Evolutionary conservation across 179 eudicot genomes (phyloP), one percentile per base, ranked within the genome.

Genomic region (Gypsophila paniculata): DNA sequence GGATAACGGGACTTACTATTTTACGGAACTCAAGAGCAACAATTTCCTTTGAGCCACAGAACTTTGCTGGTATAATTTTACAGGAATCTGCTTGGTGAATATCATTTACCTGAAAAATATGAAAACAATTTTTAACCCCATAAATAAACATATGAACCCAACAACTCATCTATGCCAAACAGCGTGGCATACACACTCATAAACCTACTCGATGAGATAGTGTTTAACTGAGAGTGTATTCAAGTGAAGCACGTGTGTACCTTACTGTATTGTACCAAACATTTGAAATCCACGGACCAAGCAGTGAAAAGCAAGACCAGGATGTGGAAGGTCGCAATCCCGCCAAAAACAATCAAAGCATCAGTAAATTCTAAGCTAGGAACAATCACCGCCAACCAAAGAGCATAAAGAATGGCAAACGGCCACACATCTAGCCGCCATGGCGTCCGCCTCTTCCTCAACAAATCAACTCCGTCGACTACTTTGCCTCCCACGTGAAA

Each of bases 211-310:
- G 34, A 29, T 4, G 34, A 29, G 34, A 29, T 4, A 29, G 34
- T 29, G 34, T 29, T 29, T 29, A 29, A 29, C 34, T 29, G 34
- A 29, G 34, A 29, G 34, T 29, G 34, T 29, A 29, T 29, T 29
- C 34, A 29, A 29, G 42, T 53, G 10, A 53, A 18, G n/a, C 32
- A 8, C 5, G 17, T 6, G 29, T 76, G 62, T 80, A 91, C 97
- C 97, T 88, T 93, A 2, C 86, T 82, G 63, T 80, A 90, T 23
- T 88, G 90, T 57, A 87, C 82, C 51, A 94, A 87, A 65, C 97
- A 88, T 75, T 78, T 87, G 77, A 94, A 91, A 82, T 91, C 97
- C 76, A 94, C 97, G 2, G 95, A 87, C 99, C 99, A 94, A 72
- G 84, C 89, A 11, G 95, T 90, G 78, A 91, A 94, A 21, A 94